A percentile compares a stretch with the other conserved stretches of the same genome.
phyloP scores from a whole-genome alignment of 2,329 filamentous ascomycete species.

The Stemphylium lycopersici region DNA sequence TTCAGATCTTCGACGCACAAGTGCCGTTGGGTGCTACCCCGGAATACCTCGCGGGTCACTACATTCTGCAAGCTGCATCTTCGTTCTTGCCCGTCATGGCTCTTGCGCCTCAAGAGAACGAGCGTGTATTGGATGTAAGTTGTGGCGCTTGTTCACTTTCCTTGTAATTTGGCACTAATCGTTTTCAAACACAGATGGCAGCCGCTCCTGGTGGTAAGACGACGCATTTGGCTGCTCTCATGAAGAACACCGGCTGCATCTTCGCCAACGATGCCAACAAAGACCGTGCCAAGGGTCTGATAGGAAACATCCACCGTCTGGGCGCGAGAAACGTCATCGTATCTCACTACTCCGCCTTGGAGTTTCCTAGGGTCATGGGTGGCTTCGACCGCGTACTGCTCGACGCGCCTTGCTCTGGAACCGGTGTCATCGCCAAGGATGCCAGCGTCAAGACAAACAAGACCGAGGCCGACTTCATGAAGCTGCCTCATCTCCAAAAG shows the following conservation, averaged over 20 bases:
- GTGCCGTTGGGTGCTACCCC: slow-evolving; percentile 91
- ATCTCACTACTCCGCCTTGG: slow-evolving; percentile 91
- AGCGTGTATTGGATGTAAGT: slow-evolving; percentile 93
- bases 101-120: slow-evolving; percentile 88
- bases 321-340: slow-evolving; percentile 94
- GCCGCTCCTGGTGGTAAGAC: slow-evolving; percentile 96
- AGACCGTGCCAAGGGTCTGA: slow-evolving; percentile 90
- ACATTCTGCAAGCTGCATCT: slow-evolving; percentile 95
- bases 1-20: slow-evolving; percentile 93
- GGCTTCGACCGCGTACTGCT: slow-evolving; percentile 95
- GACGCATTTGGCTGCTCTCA: slow-evolving; percentile 92
- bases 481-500: slow-evolving; percentile 92
- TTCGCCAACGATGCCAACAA: slow-evolving; percentile 98
- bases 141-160: slow-evolving; percentile 67
- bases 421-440: slow-evolving; percentile 97
- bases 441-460: slow-evolving; percentile 91
- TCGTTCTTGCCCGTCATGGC: slow-evolving; percentile 99
- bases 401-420: slow-evolving; percentile 94
- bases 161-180: not conserved
- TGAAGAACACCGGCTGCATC: slow-evolving; percentile 95
- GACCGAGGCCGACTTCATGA: slow-evolving; percentile 91
- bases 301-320: slow-evolving; percentile 92
- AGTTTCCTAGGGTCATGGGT: slow-evolving; percentile 92
- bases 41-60: slow-evolving; percentile 96
- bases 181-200: slow-evolving; percentile 2